A percentile compares a stretch with the other conserved stretches of the same genome.
Conservation (phyloP, 2,329 filamentous ascomycete genomes). For the Teratosphaeria nubilosa region DNA sequence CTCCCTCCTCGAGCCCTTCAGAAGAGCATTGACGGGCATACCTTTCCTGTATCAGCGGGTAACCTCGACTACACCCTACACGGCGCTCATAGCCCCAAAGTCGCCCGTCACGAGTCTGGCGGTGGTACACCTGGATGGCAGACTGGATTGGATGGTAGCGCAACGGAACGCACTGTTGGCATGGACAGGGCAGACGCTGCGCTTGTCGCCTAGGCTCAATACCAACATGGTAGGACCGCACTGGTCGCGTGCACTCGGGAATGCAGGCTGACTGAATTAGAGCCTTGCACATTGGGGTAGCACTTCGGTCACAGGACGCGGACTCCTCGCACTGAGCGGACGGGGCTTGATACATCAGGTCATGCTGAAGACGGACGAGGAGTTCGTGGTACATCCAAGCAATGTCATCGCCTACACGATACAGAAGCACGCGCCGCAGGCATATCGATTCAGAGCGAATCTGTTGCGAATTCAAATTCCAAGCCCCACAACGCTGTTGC, state of each 20-base stretch:
- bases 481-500: slow-evolving; percentile 51
- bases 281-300: slow-evolving; percentile 83
- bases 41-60: slow-evolving; percentile 92
- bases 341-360: slow-evolving; percentile 86
- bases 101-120: slow-evolving; percentile 78
- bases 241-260: not conserved
- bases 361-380: slow-evolving; percentile 68
- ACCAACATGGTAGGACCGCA: not conserved
- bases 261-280: slow-evolving; percentile 34
- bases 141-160: slow-evolving; percentile 87
- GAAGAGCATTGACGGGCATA: slow-evolving; percentile 69
- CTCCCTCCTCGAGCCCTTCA: slow-evolving; percentile 73
- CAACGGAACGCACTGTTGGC: slow-evolving; percentile 84
- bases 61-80: slow-evolving; percentile 77
- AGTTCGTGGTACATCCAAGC: slow-evolving; percentile 80
- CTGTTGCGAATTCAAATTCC: slow-evolving; percentile 70
- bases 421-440: slow-evolving; percentile 60
- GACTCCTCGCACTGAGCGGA: slow-evolving; percentile 72
- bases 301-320: slow-evolving; percentile 77
- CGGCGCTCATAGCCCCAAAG: slow-evolving; percentile 78
- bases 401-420: slow-evolving; percentile 87
- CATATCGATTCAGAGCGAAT: slow-evolving; percentile 78
- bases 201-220: slow-evolving; percentile 48
- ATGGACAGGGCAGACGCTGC: slow-evolving; percentile 86
- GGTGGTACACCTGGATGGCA: slow-evolving; percentile 81